phyloP scores from a whole-genome alignment of 345 rosid genomes.

The Carallia brachiata region DNA sequence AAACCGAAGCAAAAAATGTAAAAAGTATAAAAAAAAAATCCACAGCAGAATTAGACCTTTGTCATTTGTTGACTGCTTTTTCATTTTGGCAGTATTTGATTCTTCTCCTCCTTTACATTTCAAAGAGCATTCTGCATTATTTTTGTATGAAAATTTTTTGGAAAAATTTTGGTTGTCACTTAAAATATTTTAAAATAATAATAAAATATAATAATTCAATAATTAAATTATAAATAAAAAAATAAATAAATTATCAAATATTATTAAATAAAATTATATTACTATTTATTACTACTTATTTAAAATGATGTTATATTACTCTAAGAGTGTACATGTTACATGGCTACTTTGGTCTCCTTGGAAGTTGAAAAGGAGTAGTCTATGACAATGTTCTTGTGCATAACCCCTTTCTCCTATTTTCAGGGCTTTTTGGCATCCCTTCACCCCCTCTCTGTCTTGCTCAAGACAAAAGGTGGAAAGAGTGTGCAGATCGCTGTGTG shows the following conservation, averaged over 20 bases:
- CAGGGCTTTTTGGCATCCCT: constrained; percentile 9
- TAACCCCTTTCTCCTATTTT: constrained; percentile 11
- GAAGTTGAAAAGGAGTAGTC: not conserved
- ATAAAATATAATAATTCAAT: too few species aligned
- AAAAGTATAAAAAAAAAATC: not conserved
- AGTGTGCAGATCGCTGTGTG: constrained; percentile 11
- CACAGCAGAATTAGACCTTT: constrained; percentile 32
- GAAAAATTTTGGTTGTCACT: too few species aligned
- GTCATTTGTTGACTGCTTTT: constrained; percentile 41
- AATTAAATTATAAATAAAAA: too few species aligned
- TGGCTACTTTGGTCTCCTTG: constrained; percentile 9
- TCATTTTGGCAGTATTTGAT: constrained; percentile 19
- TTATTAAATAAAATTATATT: too few species aligned
- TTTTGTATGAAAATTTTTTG: constrained; percentile 1
- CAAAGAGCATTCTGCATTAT: constrained; percentile 11
- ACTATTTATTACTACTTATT: not conserved
- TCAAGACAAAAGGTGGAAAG: not conserved
- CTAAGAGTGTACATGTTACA: not conserved
- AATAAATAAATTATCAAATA: too few species aligned
- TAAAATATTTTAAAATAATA: too few species aligned
- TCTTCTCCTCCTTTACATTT: constrained; percentile 6
- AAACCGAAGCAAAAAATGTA: constrained; percentile 27
- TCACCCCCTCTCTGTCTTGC: not conserved
- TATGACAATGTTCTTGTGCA: not conserved
- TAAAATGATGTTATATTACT: not conserved